phyloP scores from a whole-genome alignment of 805 yeast genomes.

The Ogataea trehaloabstinens region DNA sequence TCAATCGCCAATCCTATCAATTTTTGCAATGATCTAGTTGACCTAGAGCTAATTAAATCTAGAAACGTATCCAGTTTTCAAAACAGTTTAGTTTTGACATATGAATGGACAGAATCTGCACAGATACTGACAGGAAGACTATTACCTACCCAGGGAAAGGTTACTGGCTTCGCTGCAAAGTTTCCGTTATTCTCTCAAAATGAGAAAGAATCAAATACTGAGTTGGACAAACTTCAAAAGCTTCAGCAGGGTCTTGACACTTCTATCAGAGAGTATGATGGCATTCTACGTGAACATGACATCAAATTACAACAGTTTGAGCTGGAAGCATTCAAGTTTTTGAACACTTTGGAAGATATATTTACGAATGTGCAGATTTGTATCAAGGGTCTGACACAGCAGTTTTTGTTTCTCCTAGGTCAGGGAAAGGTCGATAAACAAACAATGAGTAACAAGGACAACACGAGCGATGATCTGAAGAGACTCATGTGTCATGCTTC shows the following conservation, averaged over 20 bases:
- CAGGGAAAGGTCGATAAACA: constrained; percentile 5
- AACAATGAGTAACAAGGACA: constrained; percentile 2
- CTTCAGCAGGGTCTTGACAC: constrained; percentile 8
- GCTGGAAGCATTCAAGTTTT: constrained; percentile 10
- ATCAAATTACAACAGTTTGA: constrained; percentile 10
- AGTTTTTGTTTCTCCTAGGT: constrained; percentile 9
- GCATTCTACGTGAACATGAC: constrained; percentile 8
- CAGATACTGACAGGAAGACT: constrained; percentile 8
- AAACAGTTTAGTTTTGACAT: constrained; percentile 13
- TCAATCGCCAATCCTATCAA: constrained; percentile 5
- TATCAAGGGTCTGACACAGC: constrained; percentile 7
- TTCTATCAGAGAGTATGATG: constrained; percentile 6
- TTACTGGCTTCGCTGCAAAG: constrained; percentile 2
- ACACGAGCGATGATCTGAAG: constrained; percentile 5
- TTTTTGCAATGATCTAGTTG: constrained; percentile 14
- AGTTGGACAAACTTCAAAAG: constrained; percentile 8
- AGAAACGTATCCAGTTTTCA: constrained; percentile 16
- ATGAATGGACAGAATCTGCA: constrained; percentile 17
- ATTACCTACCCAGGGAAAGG: constrained; percentile 3
- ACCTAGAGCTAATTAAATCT: constrained; percentile 12
- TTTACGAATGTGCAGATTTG: constrained; percentile 9
- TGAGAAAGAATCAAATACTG: not conserved
- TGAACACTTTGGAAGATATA: constrained; percentile 10
- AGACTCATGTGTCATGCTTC: constrained; percentile 4
- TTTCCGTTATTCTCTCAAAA: constrained; percentile 6